Conservation (phyloP, 495 filamentous ascomycete genomes). For the Aspergillus sparsus region DNA sequence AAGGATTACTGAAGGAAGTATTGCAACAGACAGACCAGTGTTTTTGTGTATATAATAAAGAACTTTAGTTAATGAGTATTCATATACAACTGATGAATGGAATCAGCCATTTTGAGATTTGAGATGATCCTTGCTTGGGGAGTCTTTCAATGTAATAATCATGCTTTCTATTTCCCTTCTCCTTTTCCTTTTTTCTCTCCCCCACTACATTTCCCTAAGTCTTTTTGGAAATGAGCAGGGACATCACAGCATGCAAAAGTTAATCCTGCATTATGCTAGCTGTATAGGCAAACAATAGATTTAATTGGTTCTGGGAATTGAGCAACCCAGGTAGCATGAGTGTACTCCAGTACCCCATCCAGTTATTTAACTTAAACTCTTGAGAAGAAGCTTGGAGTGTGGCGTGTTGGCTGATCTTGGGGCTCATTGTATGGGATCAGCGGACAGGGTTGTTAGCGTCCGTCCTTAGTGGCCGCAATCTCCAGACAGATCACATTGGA, state of each 20-base stretch:
- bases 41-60: constrained; percentile 12
- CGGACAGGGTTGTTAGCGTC: constrained; percentile 4
- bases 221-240: constrained; percentile 1
- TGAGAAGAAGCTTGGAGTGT: not conserved
- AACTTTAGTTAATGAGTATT: not conserved
- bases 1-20: no score
- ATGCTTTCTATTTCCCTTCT: not conserved
- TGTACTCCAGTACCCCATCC: no score
- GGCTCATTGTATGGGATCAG: constrained; percentile 4
- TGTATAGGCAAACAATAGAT: constrained; percentile 1
- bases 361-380: no score
- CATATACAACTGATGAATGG: not conserved
- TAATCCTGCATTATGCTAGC: not conserved
- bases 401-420: not conserved
- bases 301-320: not conserved
- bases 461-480: constrained; percentile 17
- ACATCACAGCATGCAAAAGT: not conserved
- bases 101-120: not conserved
- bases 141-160: not conserved
- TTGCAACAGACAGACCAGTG: not conserved
- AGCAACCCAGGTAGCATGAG: not conserved
- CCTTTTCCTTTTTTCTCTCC: not conserved
- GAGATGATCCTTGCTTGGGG: not conserved
- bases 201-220: not conserved
- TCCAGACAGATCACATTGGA: constrained; percentile 10